These are phyloP conservation scores for Ceratocystis colombiana DNA, from an alignment of 2,329 filamentous ascomycete genomes.

Conservation along the genomic window DNA sequence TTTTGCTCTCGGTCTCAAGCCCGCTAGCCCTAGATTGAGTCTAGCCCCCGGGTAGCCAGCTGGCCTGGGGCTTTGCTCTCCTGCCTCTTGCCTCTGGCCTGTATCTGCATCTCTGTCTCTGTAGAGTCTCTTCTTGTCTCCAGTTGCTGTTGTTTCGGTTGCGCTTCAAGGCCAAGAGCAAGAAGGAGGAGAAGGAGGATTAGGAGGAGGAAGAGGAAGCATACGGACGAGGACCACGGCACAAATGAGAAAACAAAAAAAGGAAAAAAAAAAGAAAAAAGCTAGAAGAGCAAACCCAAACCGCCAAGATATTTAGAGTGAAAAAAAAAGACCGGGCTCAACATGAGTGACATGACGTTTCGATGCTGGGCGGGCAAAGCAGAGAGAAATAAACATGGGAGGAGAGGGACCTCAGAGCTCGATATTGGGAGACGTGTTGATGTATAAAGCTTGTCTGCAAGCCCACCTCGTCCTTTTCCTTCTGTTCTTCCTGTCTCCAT, in stretches of 20 bases:
- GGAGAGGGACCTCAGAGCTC: not conserved
- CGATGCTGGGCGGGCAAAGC: not conserved
- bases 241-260: slow-evolving; percentile 3
- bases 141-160: not conserved
- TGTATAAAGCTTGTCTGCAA: slow-evolving; percentile 8
- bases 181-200: not conserved
- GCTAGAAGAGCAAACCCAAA: not conserved
- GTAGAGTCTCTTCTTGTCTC: not conserved
- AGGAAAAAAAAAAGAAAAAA: not conserved
- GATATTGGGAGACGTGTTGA: not conserved
- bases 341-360: slow-evolving; percentile 8
- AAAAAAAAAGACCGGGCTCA: not conserved
- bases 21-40: no score
- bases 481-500: slow-evolving; percentile 1
- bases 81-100: no score
- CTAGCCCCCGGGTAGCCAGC: no score
- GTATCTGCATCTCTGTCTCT: not conserved
- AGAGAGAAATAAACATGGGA: not conserved
- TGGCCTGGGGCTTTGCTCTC: no score
- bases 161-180: not conserved
- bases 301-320: slow-evolving; percentile 2
- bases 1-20: no score
- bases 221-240: not conserved
- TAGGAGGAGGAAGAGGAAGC: not conserved
- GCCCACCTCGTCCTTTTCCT: not conserved